Percentiles rank a stretch among this genome's conserved stretches.
Evolutionary conservation across 176 grass and related monocot genomes (phyloP).

Genomic region (Juncus inflexus): DNA sequence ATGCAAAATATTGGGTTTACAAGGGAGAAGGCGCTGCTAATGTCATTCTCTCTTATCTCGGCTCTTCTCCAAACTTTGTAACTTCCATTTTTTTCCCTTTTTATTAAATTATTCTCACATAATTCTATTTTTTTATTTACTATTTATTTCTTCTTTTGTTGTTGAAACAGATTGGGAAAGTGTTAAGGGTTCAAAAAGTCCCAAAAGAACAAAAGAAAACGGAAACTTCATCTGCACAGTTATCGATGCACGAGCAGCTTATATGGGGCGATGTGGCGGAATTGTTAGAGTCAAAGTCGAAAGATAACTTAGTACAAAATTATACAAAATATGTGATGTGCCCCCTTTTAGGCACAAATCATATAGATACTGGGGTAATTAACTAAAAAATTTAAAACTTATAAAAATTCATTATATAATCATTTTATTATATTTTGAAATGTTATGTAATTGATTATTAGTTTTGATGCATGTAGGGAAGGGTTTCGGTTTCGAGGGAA

Average conservation of each 20-base stretch:
- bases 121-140: not conserved
- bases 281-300: slow-evolving; percentile 52
- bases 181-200: slow-evolving; percentile 66
- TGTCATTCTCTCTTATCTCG: slow-evolving; percentile 70
- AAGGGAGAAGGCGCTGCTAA: slow-evolving; percentile 92
- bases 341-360: slow-evolving; percentile 45
- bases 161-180: slow-evolving; percentile 66
- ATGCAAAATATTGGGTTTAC: slow-evolving; percentile 78
- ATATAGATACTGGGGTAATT: slow-evolving; percentile 71
- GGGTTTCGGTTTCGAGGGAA: slow-evolving; percentile 46
- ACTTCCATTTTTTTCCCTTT: not conserved
- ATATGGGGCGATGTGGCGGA: slow-evolving; percentile 58
- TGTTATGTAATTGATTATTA: not conserved
- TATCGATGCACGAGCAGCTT: slow-evolving; percentile 70
- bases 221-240: slow-evolving; percentile 28
- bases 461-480: slow-evolving; percentile 32
- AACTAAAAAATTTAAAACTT: not conserved
- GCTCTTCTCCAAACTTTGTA: slow-evolving; percentile 66
- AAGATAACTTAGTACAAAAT: slow-evolving; percentile 50
- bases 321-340: slow-evolving; percentile 66
- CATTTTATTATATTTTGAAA: not conserved
- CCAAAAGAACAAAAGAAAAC: slow-evolving; percentile 38
- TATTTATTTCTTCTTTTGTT: slow-evolving; percentile 1
- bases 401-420: not conserved
- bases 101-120: not conserved